Percentiles rank a stretch among this genome's conserved stretches.
phyloP scores from a whole-genome alignment of 2,329 filamentous ascomycete species.

The Talaromyces amestolkiae region DNA sequence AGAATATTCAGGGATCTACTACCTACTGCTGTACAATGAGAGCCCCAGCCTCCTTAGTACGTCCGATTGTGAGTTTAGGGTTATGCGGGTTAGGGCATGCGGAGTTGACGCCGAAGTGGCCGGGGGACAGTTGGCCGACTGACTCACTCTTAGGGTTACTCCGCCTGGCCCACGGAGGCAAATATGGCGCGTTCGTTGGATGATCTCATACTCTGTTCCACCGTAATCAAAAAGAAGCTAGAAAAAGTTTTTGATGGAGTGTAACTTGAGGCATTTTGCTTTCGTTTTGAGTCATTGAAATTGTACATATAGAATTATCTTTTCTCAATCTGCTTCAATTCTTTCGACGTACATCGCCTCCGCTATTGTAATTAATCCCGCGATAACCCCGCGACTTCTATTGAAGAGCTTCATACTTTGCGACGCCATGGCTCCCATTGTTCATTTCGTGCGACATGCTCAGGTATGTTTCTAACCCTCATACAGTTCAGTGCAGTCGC shows the following conservation, averaged over 20 bases:
- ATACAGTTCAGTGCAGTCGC: no score
- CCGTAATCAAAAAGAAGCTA: slow-evolving; percentile 2
- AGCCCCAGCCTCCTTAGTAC: background rate
- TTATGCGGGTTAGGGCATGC: background rate
- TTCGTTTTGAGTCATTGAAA: background rate
- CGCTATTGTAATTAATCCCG: background rate
- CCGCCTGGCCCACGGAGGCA: slow-evolving; percentile 3
- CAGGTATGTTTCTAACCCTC: slow-evolving; percentile 34
- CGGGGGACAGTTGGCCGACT: slow-evolving; percentile 4
- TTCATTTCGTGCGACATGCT: slow-evolving; percentile 48
- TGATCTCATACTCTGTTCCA: slow-evolving; percentile 3
- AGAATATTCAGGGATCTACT: no score
- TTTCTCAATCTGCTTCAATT: background rate
- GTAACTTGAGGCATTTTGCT: background rate
- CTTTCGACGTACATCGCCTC: background rate
- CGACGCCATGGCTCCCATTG: slow-evolving; percentile 39
- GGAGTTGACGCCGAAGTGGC: slow-evolving; percentile 16
- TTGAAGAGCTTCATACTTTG: background rate
- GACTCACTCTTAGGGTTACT: slow-evolving; percentile 10
- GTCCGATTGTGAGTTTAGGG: background rate
- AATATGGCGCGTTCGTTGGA: slow-evolving; percentile 8
- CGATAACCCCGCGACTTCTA: background rate
- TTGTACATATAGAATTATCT: background rate
- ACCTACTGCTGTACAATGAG: background rate
- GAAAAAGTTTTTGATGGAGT: background rate